Evolutionary conservation across 2,329 filamentous ascomycete species (phyloP).

Genomic region (Xylariaceae sp.): DNA sequence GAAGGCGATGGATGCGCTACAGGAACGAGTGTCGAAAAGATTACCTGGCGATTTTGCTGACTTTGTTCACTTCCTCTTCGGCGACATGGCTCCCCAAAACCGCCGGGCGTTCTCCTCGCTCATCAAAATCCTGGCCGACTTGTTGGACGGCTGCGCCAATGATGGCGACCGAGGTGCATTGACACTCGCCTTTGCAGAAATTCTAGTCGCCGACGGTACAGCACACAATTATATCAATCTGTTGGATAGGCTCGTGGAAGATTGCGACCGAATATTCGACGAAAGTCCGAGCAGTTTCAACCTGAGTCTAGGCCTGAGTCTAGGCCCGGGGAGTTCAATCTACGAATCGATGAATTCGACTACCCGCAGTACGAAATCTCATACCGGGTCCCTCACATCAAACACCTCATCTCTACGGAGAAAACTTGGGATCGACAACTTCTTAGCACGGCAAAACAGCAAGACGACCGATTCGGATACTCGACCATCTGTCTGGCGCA

Average conservation of each 20-base stretch:
- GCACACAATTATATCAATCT: constrained; percentile 81
- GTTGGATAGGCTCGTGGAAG: constrained; percentile 80
- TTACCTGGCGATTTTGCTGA: constrained; percentile 67
- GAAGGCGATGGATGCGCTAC: constrained; percentile 65
- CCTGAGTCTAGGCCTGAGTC: constrained; percentile 20
- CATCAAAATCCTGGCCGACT: constrained; percentile 76
- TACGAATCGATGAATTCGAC: constrained; percentile 55
- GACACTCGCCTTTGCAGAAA: constrained; percentile 81
- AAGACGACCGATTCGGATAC: constrained; percentile 62
- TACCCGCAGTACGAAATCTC: constrained; percentile 51
- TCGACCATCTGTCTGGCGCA: constrained; percentile 74
- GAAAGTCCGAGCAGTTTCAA: constrained; percentile 33
- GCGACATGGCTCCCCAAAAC: constrained; percentile 62
- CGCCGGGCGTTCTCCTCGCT: constrained; percentile 73
- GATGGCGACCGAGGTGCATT: constrained; percentile 84
- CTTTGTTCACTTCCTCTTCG: constrained; percentile 57
- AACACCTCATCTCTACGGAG: constrained; percentile 80
- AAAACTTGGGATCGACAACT: constrained; percentile 71
- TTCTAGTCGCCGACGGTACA: constrained; percentile 70
- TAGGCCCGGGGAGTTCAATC: constrained; percentile 35
- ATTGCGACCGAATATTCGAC: constrained; percentile 83
- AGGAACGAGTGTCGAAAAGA: constrained; percentile 56
- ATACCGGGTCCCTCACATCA: constrained; percentile 70
- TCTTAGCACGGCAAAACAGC: constrained; percentile 74
- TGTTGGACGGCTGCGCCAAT: constrained; percentile 83